Evolutionary conservation across 2,329 filamentous ascomycete species (phyloP), one percentile per base, ranked within the genome.

Genomic region (Clarireedia homoeocarpa): DNA sequence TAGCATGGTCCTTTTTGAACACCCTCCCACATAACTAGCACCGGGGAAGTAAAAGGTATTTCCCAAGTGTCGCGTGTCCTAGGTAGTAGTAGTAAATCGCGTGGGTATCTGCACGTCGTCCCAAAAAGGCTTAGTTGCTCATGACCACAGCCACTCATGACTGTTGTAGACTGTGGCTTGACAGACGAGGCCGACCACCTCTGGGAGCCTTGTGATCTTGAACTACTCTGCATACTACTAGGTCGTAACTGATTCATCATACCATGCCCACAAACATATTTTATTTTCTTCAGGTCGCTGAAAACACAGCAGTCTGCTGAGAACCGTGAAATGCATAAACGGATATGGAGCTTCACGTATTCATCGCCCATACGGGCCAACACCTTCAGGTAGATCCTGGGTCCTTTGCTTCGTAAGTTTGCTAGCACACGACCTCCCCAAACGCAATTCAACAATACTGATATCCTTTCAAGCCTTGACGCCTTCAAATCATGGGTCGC

Each of bases 311-410:
- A 63, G 62, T 58, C 62, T 58, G 47, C 51, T 50, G 60, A 51
- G 63, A 14, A 61, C 62, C 65, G 67, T 58, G 64, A 65, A 59
- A 55, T 53, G 60, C 65, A 61, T 62, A 51, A 62, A 60, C 27
- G 61, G 81, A 78, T 74, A 95, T 95, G 90, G 88, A 89, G 77
- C 83, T 92, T 71, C 84, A 89, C 76, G 85, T 96, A 74, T 89
- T 90, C 77, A 86, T 96, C 71, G 91, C 90, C 80, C 91, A 95
- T 76, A 91, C 88, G 73, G 92, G 92, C 77, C 86, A 90, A 78
- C 86, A 86, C 74, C 80, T 96, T 70, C 80, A 85, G 71, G 81
- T 88, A 71, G 89, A 95, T 74, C 82, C 85, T 63, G 79, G 84
- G 62, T 82, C 84, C 69, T 88, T 92, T 73, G 78, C 81, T 65